Base-by-base conservation (phyloP, 139 green algal genomes). In the Zygnema circumcarinatum region DNA sequence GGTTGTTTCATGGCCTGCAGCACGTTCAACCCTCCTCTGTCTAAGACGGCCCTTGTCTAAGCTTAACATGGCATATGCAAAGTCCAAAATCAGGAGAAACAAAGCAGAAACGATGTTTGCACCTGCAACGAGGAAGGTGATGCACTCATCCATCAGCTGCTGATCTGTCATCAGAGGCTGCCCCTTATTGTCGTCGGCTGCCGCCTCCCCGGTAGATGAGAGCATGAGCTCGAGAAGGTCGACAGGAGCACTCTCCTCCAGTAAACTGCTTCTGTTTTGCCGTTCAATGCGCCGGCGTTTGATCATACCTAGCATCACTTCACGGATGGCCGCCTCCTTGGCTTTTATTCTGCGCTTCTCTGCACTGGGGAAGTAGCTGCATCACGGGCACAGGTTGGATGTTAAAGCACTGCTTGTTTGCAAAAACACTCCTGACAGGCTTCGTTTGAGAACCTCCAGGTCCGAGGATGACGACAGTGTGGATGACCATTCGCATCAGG, bases 1-100 rank as follows among this genome's bases (percentile, higher is more conserved):
- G 7, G 97, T 99, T 0, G 97, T 99, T 93, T 99, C 97, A 87
- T 98, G 96, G 2, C 96, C 95, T 62, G n/a, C n/a, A n/a, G n/a
- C n/a, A n/a, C n/a, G n/a, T n/a, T n/a, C n/a, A n/a, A n/a, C n/a
- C n/a, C n/a, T n/a, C n/a, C n/a, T n/a, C n/a, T n/a, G n/a, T n/a
- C 7, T 94, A 92, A 69, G 94, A 93, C 52, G 93, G 90, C 92
- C 97, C 95, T 69, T 94, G 96, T 96, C 98, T 98, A 31, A 99
- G 92, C 90, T 99, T 29, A 29, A 72, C 56, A 72, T 29, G 29
- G 29, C 29, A 72, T n/a, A 72, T 29, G 29, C 29, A n/a, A 29
- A 72, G n/a, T n/a, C n/a, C n/a, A n/a, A n/a, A n/a, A n/a, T n/a
- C n/a, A n/a, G n/a, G n/a, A n/a, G n/a, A n/a, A n/a, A n/a, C n/a